These are phyloP conservation scores for Sicyos baderoa DNA, from an alignment of 306 rosid species.

Conservation along the genomic window DNA sequence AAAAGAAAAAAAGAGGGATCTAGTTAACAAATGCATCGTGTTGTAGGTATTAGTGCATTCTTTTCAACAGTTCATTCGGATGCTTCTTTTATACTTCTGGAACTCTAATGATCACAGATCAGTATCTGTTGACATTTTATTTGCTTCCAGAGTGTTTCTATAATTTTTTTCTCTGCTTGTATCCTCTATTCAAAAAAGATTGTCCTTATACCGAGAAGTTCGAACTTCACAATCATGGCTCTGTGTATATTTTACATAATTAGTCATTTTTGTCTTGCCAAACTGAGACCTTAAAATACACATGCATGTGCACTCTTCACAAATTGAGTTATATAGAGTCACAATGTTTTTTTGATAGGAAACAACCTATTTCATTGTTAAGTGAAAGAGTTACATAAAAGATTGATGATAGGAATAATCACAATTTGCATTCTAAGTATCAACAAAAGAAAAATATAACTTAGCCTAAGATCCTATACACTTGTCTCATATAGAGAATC, in stretches of 20 bases:
- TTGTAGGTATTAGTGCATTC: background rate
- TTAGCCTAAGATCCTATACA: too few relatives aligned
- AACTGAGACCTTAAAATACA: background rate
- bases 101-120: background rate
- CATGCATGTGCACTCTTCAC: background rate
- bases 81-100: background rate
- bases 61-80: background rate
- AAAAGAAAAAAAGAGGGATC: background rate
- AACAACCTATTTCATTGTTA: too few relatives aligned
- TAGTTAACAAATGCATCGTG: background rate
- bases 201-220: background rate
- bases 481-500: too few relatives aligned
- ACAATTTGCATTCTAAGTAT: too few relatives aligned
- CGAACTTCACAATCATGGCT: background rate
- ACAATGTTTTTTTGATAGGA: too few relatives aligned
- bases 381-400: too few relatives aligned
- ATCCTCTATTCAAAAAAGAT: background rate
- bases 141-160: background rate
- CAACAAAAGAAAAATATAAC: too few relatives aligned
- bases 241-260: background rate
- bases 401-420: too few relatives aligned
- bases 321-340: background rate
- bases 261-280: background rate
- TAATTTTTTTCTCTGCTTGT: background rate
- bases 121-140: background rate